Evolutionary conservation across 495 filamentous ascomycete species (phyloP), one percentile per base, ranked within the genome.

Genomic region (Aspergillus indologenus): DNA sequence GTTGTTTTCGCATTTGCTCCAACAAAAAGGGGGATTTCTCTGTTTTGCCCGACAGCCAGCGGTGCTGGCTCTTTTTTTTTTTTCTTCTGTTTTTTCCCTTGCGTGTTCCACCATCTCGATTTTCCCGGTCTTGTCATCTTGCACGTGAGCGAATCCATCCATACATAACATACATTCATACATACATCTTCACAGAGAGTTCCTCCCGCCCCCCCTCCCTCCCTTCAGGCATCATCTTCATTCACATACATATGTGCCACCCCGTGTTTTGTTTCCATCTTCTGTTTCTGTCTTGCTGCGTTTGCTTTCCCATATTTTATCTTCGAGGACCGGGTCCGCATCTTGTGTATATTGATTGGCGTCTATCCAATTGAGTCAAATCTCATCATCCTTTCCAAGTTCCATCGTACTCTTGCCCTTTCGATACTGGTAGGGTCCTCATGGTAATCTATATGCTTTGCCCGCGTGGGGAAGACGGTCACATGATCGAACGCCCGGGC

Each of bases 51-150:
- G 15, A 26, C 26, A 20, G 49, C 54, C 61, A 60, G 57, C 57
- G 54, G 61, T 60, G 61, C 61, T 64, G 61, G 54, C 61, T 49
- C 57, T 45, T 49, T 4, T 45, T 53, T 42, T 55, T 20, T 31
- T 12, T 53, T 48, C 42, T 23, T 5, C 12, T 31, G 46, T 29
- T 40, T 40, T 21, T 22, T 54, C 54, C 47, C 9, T 44, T 18
- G 26, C 23, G 19, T 49, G 22, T 29, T 42, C 24, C 31, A 49
- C 24, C 24, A 50, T 50, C 3, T 46, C 19, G 53, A 43, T 59
- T 43, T 24, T 9, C 23, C 42, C 15, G 22, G 26, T 50, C 0
- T 43, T 51, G 11, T 44, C 26, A 29, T 40, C 34, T 14, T 40
- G 34, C 34, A 40, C 34, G 34, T 40, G 34, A 40, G 34, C 34